These are phyloP conservation scores for Leccinum boreale DNA, from an alignment of 768 basidiomycete genomes.

Conservation along the genomic window DNA sequence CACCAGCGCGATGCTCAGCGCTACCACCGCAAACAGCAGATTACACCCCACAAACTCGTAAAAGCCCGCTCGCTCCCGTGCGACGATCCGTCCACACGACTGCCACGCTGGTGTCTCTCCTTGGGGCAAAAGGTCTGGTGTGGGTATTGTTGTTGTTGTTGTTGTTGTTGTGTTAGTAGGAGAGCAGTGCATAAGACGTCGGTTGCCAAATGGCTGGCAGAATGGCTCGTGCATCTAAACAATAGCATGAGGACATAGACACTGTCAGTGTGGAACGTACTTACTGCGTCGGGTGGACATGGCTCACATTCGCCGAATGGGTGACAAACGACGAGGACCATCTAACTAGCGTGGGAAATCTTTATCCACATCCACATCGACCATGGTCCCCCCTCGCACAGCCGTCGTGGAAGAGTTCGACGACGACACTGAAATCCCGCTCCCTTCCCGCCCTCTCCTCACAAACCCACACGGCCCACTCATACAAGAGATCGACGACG, in stretches of 20 bases:
- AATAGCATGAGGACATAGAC: conserved; percentile 3
- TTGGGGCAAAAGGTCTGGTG: conserved; percentile 10
- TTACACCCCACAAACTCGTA: conserved; percentile 91
- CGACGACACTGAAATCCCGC: conserved; percentile 90
- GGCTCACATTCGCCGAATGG: conserved; percentile 60
- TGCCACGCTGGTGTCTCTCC: conserved; percentile 86
- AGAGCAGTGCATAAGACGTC: conserved; percentile 82
- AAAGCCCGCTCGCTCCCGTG: conserved; percentile 79
- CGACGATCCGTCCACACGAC: conserved; percentile 83
- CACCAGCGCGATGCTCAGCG: conserved; percentile 62
- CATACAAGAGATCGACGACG: conserved; percentile 68
- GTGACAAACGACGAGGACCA: conserved; percentile 35
- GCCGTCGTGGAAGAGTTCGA: conserved; percentile 79
- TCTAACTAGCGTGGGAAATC: conserved; percentile 27
- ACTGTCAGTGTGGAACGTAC: conserved; percentile 31
- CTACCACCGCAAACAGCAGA: conserved; percentile 62
- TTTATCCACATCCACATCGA: conserved; percentile 6
- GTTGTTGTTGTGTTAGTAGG: conserved; percentile 29
- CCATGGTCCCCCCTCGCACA: conserved; percentile 75
- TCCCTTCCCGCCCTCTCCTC: conserved; percentile 65
- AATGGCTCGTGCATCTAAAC: conserved; percentile 81
- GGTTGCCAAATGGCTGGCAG: conserved; percentile 95
- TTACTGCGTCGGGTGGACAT: conserved; percentile 61
- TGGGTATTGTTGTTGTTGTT: conserved; percentile 9
- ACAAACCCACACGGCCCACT: conserved; percentile 71